These are phyloP conservation scores for Amanita polypyramis DNA, from an alignment of 768 basidiomycete species.

Conservation along the genomic window DNA sequence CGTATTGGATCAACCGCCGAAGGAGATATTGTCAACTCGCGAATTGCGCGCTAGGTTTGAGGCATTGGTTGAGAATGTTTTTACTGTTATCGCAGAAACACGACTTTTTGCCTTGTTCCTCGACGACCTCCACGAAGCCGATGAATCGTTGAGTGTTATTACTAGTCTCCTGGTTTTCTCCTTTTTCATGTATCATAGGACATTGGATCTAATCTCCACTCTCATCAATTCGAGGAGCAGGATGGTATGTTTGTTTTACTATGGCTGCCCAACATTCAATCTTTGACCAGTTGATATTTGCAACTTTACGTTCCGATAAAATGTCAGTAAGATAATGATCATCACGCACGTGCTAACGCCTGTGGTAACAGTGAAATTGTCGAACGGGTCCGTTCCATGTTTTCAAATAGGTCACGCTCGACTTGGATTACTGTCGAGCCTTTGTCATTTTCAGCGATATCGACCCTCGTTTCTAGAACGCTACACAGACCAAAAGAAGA, in stretches of 20 bases:
- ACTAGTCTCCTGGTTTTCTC: conserved; percentile 3
- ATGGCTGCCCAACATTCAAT: conserved; percentile 1
- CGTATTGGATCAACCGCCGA: conserved; percentile 31
- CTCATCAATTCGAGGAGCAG: conserved; percentile 55
- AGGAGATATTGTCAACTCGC: conserved; percentile 42
- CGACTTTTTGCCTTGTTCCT: conserved; percentile 61
- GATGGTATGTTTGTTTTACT: conserved; percentile 32
- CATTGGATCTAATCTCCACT: conserved; percentile 55
- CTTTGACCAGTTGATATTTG: conserved; percentile 44
- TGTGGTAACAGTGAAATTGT: conserved; percentile 27
- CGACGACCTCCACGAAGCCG: conserved; percentile 68
- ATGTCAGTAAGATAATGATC: conserved; percentile 23
- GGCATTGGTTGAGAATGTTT: conserved; percentile 59
- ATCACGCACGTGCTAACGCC: conserved; percentile 2
- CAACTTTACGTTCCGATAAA: conserved; percentile 48
- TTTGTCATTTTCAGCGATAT: conserved; percentile 44
- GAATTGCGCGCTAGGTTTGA: conserved; percentile 66
- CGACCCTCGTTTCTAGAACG: conserved; percentile 50
- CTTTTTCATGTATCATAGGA: conserved; percentile 24
- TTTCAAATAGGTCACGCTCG: conserved; percentile 42
- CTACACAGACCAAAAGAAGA: conserved; percentile 51
- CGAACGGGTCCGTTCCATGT: conserved; percentile 45
- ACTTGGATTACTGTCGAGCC: conserved; percentile 65
- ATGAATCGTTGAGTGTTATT: conserved; percentile 40
- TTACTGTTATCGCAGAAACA: conserved; percentile 58